Evolutionary conservation across 2,329 filamentous ascomycete species (phyloP).

Genomic region (Cryphonectria japonica): DNA sequence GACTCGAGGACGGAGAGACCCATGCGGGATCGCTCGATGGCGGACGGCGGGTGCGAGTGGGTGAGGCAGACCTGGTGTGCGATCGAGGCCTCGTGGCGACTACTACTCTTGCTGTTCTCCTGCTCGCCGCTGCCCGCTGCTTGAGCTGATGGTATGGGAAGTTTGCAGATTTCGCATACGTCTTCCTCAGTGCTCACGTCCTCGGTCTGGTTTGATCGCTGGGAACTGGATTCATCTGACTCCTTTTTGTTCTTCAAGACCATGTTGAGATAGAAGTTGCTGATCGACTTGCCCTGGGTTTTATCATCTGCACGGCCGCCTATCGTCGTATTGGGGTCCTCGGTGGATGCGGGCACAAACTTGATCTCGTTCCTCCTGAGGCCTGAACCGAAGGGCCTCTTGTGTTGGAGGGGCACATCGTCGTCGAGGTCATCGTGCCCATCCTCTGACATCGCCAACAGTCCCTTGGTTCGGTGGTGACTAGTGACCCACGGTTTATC

Average conservation of each 20-base stretch:
- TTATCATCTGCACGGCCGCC: constrained; percentile 17
- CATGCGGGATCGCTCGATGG: constrained; percentile 71
- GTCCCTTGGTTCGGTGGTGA: no score
- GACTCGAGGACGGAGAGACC: constrained; percentile 68
- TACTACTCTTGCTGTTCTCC: constrained; percentile 29
- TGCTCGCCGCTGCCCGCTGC: constrained; percentile 33
- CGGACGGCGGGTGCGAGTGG: constrained; percentile 73
- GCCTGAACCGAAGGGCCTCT: constrained; percentile 59
- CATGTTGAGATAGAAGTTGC: constrained; percentile 68
- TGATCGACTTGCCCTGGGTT: constrained; percentile 41
- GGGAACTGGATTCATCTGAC: constrained; percentile 23
- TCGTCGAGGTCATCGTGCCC: constrained; percentile 46
- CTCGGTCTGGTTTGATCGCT: constrained; percentile 30
- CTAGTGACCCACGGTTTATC: background rate
- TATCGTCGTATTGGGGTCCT: constrained; percentile 38
- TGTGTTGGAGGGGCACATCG: constrained; percentile 57
- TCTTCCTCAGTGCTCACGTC: background rate
- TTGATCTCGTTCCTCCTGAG: constrained; percentile 57
- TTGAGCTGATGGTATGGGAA: constrained; percentile 48
- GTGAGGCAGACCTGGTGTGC: constrained; percentile 72
- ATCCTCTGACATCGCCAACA: constrained; percentile 20
- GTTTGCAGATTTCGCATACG: constrained; percentile 62
- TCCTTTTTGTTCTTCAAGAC: constrained; percentile 60
- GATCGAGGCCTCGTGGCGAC: constrained; percentile 62
- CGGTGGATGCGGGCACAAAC: constrained; percentile 59